Conservation (phyloP, 352 stramenopile species). For the Pythium phragmitis region DNA sequence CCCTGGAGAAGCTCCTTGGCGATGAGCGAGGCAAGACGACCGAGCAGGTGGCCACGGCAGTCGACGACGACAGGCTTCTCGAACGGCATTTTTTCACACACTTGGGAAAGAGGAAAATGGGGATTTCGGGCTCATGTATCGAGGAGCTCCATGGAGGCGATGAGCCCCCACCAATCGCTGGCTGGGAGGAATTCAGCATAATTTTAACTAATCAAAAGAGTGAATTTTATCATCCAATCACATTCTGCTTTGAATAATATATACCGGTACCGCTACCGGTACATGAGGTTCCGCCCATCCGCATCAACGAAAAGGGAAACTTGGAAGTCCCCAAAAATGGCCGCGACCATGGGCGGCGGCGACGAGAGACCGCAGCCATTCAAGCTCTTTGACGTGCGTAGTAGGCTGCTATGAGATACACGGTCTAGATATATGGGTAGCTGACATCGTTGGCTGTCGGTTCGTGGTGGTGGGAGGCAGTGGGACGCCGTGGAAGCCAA, state of each 20-base stretch:
- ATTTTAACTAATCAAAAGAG: conserved; percentile 26
- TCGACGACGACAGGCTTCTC: conserved; percentile 97
- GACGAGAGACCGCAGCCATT: conserved; percentile 20
- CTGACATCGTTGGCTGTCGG: conserved; percentile 8
- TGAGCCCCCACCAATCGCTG: conserved; percentile 29
- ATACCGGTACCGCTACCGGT: conserved; percentile 13
- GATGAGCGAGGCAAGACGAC: conserved; percentile 97
- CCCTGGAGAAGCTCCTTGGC: conserved; percentile 99
- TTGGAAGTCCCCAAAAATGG: conserved; percentile 10
- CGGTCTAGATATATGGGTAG: neutral
- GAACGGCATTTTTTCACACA: conserved; percentile 86
- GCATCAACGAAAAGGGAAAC: conserved; percentile 27
- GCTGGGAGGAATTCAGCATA: conserved; percentile 14
- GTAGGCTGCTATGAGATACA: neutral
- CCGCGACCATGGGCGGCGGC: conserved; percentile 11
- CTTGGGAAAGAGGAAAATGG: conserved; percentile 73
- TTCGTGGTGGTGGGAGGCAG: conserved; percentile 12
- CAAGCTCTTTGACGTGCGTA: conserved; percentile 31
- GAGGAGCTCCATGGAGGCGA: conserved; percentile 3
- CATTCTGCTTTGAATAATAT: neutral
- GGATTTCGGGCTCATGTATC: neutral
- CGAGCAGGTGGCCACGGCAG: conserved; percentile 97
- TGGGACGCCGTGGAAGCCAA: conserved; percentile 15
- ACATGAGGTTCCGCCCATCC: neutral
- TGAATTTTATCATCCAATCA: conserved; percentile 24